These are phyloP conservation scores for Starmerella gropengiesseri DNA, from an alignment of 805 yeast genomes.

Conservation along the genomic window DNA sequence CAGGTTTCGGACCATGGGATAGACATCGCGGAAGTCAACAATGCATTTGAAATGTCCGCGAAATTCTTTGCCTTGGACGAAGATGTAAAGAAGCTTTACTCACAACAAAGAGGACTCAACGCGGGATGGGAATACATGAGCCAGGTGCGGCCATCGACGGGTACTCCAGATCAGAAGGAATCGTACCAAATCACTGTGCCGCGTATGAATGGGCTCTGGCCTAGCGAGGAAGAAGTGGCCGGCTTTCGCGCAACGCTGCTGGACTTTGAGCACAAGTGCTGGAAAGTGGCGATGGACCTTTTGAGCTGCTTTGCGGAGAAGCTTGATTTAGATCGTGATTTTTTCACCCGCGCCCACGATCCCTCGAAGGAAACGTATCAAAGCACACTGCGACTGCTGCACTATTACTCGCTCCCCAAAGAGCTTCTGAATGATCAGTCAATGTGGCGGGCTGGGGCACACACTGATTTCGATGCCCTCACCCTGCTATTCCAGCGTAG, in stretches of 20 bases:
- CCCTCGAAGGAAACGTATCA: slow-evolving; percentile 9
- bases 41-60: slow-evolving; percentile 11
- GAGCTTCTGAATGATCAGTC: slow-evolving; percentile 10
- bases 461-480: slow-evolving; percentile 16
- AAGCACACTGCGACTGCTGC: slow-evolving; percentile 18
- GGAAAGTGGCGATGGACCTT: slow-evolving; percentile 11
- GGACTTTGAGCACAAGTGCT: slow-evolving; percentile 12
- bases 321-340: slow-evolving; percentile 10
- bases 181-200: slow-evolving; percentile 17
- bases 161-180: slow-evolving; percentile 18
- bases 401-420: slow-evolving; percentile 9
- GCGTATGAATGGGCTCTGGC: slow-evolving; percentile 17
- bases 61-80: slow-evolving; percentile 13
- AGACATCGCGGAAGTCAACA: slow-evolving; percentile 7
- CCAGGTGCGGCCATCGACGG: slow-evolving; percentile 20
- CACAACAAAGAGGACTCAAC: slow-evolving; percentile 7
- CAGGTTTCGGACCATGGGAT: slow-evolving; percentile 18
- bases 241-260: slow-evolving; percentile 1
- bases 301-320: slow-evolving; percentile 13
- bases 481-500: slow-evolving; percentile 17
- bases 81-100: slow-evolving; percentile 7
- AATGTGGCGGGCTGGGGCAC: slow-evolving; percentile 20
- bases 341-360: slow-evolving; percentile 11
- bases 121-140: slow-evolving; percentile 18
- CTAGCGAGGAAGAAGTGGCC: slow-evolving; percentile 9